These are phyloP conservation scores for Mollisia scopiformis DNA, from an alignment of 2,329 filamentous ascomycete species.

Conservation along the genomic window DNA sequence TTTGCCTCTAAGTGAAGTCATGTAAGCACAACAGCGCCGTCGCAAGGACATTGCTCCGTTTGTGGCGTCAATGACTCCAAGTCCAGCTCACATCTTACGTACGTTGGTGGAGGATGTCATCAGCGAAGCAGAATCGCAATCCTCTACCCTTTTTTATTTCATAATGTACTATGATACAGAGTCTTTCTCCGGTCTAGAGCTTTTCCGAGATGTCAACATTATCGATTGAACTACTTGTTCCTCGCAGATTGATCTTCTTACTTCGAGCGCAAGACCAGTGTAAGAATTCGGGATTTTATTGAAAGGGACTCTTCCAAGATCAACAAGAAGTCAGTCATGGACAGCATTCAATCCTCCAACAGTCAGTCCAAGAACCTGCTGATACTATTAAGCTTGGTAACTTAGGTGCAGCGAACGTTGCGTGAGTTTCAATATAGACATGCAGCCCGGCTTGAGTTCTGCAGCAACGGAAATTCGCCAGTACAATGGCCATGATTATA, in stretches of 20 bases:
- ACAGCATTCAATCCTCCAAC: not conserved
- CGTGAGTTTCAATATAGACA: constrained; percentile 8
- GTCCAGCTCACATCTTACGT: not conserved
- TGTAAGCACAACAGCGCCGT: not conserved
- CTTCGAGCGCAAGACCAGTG: not conserved
- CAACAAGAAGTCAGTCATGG: not conserved
- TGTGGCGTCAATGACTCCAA: not conserved
- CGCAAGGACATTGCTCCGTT: not conserved
- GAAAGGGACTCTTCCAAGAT: not conserved
- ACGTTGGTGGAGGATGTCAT: not conserved
- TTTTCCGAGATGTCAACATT: not conserved
- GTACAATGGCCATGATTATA: constrained; percentile 44
- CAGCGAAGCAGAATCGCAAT: not conserved
- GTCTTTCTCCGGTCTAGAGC: not conserved
- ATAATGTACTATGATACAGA: not conserved
- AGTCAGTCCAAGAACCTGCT: not conserved
- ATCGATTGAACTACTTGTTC: not conserved
- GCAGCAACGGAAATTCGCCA: constrained; percentile 24
- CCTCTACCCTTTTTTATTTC: not conserved
- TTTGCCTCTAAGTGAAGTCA: not conserved
- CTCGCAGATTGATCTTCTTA: not conserved
- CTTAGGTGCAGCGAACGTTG: constrained; percentile 17
- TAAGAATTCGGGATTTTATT: not conserved
- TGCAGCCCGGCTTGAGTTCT: not conserved
- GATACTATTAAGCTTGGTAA: constrained; percentile 18